These are phyloP conservation scores for Carex arenaria DNA, from an alignment of 202 grass and related monocot species.

Conservation along the genomic window DNA sequence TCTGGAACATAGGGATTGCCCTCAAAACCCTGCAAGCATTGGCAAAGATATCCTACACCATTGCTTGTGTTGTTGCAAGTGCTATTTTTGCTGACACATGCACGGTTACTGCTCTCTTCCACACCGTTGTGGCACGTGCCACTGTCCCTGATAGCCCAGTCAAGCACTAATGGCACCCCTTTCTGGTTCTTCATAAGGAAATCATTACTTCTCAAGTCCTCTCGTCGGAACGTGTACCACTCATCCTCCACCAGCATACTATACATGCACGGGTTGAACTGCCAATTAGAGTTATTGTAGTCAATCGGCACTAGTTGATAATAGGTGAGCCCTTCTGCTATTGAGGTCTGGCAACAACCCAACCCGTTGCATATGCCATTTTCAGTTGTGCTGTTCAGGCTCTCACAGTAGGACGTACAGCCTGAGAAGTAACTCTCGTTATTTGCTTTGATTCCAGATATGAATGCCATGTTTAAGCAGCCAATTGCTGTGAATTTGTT, in stretches of 20 bases:
- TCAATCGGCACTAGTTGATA: no score
- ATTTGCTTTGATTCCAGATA: no score
- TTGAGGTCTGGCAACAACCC: no score
- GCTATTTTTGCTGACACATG: not conserved
- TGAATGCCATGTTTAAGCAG: no score
- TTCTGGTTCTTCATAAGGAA: no score
- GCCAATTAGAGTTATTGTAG: no score
- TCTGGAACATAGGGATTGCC: not conserved
- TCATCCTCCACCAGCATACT: not conserved
- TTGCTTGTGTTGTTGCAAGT: not conserved
- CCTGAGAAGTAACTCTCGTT: no score
- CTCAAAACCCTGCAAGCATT: not conserved
- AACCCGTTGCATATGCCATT: no score
- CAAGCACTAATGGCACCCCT: constrained; percentile 23
- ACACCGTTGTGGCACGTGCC: not conserved
- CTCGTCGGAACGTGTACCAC: constrained; percentile 36
- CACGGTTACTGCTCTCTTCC: not conserved
- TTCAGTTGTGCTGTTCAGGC: no score
- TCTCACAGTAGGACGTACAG: no score
- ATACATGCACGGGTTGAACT: constrained; percentile 52
- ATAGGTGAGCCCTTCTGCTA: no score
- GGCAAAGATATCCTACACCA: not conserved
- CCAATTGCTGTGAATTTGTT: no score
- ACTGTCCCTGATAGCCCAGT: constrained; percentile 50
- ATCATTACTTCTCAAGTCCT: not conserved